These are phyloP conservation scores for Paraglomus occultum DNA, from an alignment of 192 early-diverging fungal genomes.

Conservation along the genomic window DNA sequence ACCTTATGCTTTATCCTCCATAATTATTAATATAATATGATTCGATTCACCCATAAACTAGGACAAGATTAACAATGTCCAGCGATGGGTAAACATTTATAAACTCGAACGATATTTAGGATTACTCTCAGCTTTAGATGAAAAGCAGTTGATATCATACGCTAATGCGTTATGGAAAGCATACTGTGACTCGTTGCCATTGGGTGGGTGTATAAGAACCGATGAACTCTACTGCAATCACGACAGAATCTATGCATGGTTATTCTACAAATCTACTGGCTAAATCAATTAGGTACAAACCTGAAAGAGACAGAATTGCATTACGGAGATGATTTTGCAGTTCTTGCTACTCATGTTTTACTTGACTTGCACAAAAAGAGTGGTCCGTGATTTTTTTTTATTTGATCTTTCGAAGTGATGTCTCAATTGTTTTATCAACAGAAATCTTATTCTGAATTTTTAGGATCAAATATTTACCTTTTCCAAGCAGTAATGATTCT, in stretches of 20 bases:
- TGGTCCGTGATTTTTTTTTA: slow-evolving; percentile 25
- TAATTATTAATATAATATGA: slow-evolving; percentile 4
- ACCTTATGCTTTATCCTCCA: slow-evolving; percentile 20
- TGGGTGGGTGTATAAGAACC: slow-evolving; percentile 36
- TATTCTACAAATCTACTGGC: no score
- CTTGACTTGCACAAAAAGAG: slow-evolving; percentile 52
- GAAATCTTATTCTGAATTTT: not conserved
- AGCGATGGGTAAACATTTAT: slow-evolving; percentile 37
- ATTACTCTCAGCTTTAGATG: slow-evolving; percentile 5
- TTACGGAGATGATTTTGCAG: slow-evolving; percentile 75
- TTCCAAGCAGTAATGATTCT: slow-evolving; percentile 62
- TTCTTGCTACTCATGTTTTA: slow-evolving; percentile 59
- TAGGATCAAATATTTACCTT: slow-evolving; percentile 37
- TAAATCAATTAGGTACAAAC: slow-evolving; percentile 37
- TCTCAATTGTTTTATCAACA: slow-evolving; percentile 3
- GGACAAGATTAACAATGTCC: slow-evolving; percentile 36
- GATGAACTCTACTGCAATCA: not conserved
- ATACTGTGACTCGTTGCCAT: slow-evolving; percentile 45
- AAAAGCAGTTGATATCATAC: slow-evolving; percentile 27
- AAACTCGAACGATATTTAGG: slow-evolving; percentile 41
- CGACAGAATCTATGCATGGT: not conserved
- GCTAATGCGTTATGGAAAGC: slow-evolving; percentile 38
- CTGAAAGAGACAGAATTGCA: slow-evolving; percentile 73
- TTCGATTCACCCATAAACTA: slow-evolving; percentile 10
- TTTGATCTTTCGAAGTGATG: not conserved